Evolutionary conservation across 2,329 filamentous ascomycete species (phyloP), one percentile per base, ranked within the genome.

Genomic region (Colletotrichum melonis): DNA sequence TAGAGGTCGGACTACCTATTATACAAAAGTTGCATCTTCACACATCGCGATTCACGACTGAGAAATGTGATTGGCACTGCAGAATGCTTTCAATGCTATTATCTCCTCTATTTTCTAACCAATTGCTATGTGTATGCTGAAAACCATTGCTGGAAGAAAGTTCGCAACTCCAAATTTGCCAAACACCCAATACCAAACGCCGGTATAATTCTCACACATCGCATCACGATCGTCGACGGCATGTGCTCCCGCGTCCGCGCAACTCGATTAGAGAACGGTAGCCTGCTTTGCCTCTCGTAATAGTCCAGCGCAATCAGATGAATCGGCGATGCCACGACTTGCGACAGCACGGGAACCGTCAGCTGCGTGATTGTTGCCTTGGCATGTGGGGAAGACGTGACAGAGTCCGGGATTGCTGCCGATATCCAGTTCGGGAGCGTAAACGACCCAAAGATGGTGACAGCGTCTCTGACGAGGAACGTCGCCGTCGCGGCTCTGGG

Each of bases 391-490:
- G 74, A 77, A 0, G 75, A 69, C 0, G 76, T 76, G 1, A 80
- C 4, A 28, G 74, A 75, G 26, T 80, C 78, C 1, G 80, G 79
- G 4, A 81, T 77, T 1, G 76, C 67, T 1, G 68, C 71, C 0
- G 80, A 78, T 0, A 81, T 14, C 69, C 73, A 75, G 0, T 76
- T 78, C 1, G 80, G 79, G 69, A 81, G 76, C 0, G 78, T 79
- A 19, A 81, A 81, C 0, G 80, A 81, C 0, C 80, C 80, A 65
- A 81, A 81, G 24, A 81, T 79, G 0, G 80, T 81, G 22, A 81
- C 73, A 1, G 77, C 78, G 56, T 81, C 80, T 62, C 80, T 74
- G 4, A 80, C 65, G 0, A 81, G 71, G 6, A 81, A 81, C 0
- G 79, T 75, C 7, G 76, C 75, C 0, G 78, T 78, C 0, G 78